phyloP scores from a whole-genome alignment of 495 filamentous ascomycete genomes.

The Haplographium delicatum region DNA sequence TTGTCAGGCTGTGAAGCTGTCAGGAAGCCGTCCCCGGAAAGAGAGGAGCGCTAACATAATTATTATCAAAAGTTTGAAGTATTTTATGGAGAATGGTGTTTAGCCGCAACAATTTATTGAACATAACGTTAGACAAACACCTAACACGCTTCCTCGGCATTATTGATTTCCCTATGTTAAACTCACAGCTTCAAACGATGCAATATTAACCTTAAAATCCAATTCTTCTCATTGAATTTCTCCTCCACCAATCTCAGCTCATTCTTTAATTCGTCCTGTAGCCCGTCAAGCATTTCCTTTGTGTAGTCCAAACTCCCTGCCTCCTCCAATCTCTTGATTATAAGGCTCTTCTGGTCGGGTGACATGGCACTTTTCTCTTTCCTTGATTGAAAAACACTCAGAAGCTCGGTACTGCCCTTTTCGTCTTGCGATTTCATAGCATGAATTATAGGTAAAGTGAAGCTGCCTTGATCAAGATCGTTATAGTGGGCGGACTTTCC shows the following conservation, averaged over 20 bases:
- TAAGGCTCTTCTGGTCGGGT: background rate
- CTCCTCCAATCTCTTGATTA: background rate
- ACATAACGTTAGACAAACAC: no score
- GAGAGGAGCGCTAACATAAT: no score
- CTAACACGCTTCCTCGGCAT: no score
- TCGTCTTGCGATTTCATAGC: background rate
- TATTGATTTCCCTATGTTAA: no score
- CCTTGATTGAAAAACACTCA: background rate
- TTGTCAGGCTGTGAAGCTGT: no score
- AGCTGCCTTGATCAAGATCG: slow-evolving; percentile 37
- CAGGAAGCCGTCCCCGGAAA: no score
- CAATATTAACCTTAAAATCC: slow-evolving; percentile 4
- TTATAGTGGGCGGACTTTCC: slow-evolving; percentile 32
- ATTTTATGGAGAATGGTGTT: no score
- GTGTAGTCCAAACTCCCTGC: slow-evolving; percentile 1
- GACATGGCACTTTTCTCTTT: background rate
- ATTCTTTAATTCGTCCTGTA: background rate
- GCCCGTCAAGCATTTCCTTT: background rate
- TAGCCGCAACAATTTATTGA: no score
- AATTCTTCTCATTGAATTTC: background rate
- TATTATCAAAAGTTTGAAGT: no score
- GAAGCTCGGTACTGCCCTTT: background rate
- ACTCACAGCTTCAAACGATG: background rate
- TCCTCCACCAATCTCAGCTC: background rate
- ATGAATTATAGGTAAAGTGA: slow-evolving; percentile 32